Base-by-base conservation (phyloP, 768 basidiomycete genomes). In the Leccinum longicurvipes region DNA sequence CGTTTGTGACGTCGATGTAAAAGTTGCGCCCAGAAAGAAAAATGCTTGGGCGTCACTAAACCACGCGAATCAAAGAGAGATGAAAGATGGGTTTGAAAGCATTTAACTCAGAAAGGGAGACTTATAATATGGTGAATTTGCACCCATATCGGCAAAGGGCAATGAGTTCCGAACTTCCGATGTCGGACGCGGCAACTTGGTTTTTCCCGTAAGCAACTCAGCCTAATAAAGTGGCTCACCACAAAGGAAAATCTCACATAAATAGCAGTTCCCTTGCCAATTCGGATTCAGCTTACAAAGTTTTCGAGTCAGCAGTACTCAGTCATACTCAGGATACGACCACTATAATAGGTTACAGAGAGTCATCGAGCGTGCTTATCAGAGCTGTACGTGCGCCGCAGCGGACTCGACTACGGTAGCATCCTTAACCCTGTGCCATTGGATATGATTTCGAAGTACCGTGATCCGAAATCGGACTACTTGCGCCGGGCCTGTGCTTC, bases 251-350 rank as follows among this genome's bases (percentile, higher is more conserved):
- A 53, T 17, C 41, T 27, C n/a, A n/a, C n/a, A n/a, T n/a, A n/a
- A n/a, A n/a, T n/a, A n/a, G n/a, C n/a, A n/a, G n/a, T n/a, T 9
- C 12, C 25, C 25, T 24, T 17, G 25, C n/a, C n/a, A n/a, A n/a
- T 19, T n/a, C 10, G 6, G n/a, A 17, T 15, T 39, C 27, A 25
- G 34, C 57, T 56, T 56, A 56, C 34, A 57, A 56, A 41, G 19
- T n/a, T 5, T 9, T 11, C 19, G 39, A 2, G 39, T 41, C 39
- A 57, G 55, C n/a, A 5, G 3, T 25, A 12, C 31, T n/a, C 48
- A 34, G 48, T 49, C 48, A 49, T 11, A 9, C 17, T 46, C 44
- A 15, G 2, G n/a, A n/a, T n/a, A 34, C 15, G 3, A 19, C 9
- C 36, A 41, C n/a, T 5, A 41, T 41, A 41, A 41, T 4, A 39